Evolutionary conservation across 1,284 basidiomycete genomes (phyloP).

Genomic region (Heterobasidion annosum): DNA sequence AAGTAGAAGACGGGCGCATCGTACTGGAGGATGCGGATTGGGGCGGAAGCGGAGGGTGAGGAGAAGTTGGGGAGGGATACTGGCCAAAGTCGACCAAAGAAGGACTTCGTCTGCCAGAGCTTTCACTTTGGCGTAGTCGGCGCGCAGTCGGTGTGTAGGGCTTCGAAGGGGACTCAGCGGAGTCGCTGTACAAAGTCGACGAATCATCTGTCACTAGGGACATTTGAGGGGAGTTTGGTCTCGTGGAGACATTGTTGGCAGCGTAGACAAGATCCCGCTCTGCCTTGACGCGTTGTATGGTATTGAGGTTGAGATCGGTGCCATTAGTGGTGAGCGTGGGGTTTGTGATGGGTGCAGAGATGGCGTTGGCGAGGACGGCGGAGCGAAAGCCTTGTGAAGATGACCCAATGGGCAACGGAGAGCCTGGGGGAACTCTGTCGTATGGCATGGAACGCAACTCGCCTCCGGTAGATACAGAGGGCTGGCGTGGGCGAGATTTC

Average conservation of each 20-base stretch:
- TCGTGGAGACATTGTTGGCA: slow-evolving; percentile 14
- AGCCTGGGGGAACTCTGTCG: slow-evolving; percentile 53
- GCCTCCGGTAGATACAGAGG: slow-evolving; percentile 35
- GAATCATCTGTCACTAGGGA: slow-evolving; percentile 50
- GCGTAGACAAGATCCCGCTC: slow-evolving; percentile 45
- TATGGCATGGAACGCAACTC: slow-evolving; percentile 56
- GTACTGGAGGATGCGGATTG: slow-evolving; percentile 19
- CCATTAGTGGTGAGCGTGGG: slow-evolving; percentile 62
- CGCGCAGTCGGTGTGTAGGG: slow-evolving; percentile 19
- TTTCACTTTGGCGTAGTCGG: slow-evolving; percentile 45
- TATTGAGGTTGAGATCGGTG: slow-evolving; percentile 56
- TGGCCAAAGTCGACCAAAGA: slow-evolving; percentile 20
- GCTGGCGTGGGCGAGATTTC: slow-evolving; percentile 39
- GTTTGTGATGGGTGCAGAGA: slow-evolving; percentile 74
- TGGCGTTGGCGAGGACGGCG: slow-evolving; percentile 20
- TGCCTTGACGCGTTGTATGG: slow-evolving; percentile 33
- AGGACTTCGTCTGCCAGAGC: slow-evolving; percentile 23
- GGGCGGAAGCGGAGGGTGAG: slow-evolving; percentile 10
- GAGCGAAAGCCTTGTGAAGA: slow-evolving; percentile 48
- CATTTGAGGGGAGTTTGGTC: slow-evolving; percentile 38
- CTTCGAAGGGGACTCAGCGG: slow-evolving; percentile 14
- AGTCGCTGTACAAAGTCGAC: slow-evolving; percentile 47
- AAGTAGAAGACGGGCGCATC: slow-evolving; percentile 40
- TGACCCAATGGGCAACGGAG: slow-evolving; percentile 49
- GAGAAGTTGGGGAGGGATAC: slow-evolving; percentile 26